Conservation (phyloP, 2,329 filamentous ascomycete species). For the Paraphoma chrysanthemicola region DNA sequence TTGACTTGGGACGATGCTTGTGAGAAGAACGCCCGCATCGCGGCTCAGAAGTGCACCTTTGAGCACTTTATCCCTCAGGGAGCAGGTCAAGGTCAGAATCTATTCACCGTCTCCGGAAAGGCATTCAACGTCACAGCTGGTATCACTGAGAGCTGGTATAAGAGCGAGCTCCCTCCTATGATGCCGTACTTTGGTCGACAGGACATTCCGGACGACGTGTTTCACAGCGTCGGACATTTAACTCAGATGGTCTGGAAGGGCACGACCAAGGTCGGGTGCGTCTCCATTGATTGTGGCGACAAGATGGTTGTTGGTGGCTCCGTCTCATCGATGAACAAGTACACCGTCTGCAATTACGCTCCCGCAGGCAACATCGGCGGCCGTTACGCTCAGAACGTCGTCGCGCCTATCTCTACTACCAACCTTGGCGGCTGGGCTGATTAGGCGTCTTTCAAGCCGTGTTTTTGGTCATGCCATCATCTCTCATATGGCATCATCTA, state of each 20-base stretch:
- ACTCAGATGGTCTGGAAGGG: slow-evolving; percentile 49
- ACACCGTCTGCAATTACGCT: slow-evolving; percentile 87
- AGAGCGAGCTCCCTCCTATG: slow-evolving; percentile 72
- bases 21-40: slow-evolving; percentile 64
- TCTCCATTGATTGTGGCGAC: slow-evolving; percentile 37
- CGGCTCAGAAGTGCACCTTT: slow-evolving; percentile 78
- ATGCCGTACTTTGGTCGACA: slow-evolving; percentile 64
- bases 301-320: slow-evolving; percentile 30
- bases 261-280: slow-evolving; percentile 47
- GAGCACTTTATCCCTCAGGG: slow-evolving; percentile 58
- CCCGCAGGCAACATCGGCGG: slow-evolving; percentile 67
- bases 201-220: slow-evolving; percentile 58
- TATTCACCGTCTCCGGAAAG: slow-evolving; percentile 71
- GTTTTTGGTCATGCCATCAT: slow-evolving; percentile 1
- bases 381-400: slow-evolving; percentile 62
- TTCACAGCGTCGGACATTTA: slow-evolving; percentile 44
- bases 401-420: slow-evolving; percentile 40
- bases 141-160: slow-evolving; percentile 88
- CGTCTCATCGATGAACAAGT: slow-evolving; percentile 34
- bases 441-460: slow-evolving; percentile 22
- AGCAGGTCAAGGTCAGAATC: slow-evolving; percentile 85
- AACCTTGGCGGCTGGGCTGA: slow-evolving; percentile 35
- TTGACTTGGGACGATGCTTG: slow-evolving; percentile 73
- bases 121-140: slow-evolving; percentile 66
- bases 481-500: slow-evolving; percentile 1